Evolutionary conservation across 2,329 filamentous ascomycete species (phyloP).

Genomic region (Alternaria gaisen): DNA sequence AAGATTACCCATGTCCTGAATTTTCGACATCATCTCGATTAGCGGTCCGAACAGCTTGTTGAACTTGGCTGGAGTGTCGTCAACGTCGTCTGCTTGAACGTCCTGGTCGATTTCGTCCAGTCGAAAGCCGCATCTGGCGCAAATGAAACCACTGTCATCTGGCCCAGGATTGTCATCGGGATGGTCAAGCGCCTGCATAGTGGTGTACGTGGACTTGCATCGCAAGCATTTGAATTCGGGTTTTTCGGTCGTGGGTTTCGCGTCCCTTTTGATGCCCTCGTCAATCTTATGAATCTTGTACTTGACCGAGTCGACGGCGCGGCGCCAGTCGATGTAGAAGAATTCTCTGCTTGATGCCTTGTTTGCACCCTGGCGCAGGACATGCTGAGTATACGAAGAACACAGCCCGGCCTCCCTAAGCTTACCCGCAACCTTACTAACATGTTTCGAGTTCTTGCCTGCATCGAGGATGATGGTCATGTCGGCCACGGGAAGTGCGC

Average conservation of each 20-base stretch:
- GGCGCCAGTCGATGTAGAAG: conserved; percentile 96
- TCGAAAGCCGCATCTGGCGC: conserved; percentile 76
- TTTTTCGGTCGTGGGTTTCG: conserved; percentile 79
- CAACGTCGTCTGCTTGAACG: conserved; percentile 40
- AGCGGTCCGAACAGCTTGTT: conserved; percentile 84
- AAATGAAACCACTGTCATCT: conserved; percentile 70
- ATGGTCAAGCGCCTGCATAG: conserved; percentile 86
- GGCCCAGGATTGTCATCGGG: conserved; percentile 65
- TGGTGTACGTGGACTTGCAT: conserved; percentile 87
- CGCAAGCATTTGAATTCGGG: conserved; percentile 89
- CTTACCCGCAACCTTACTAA: conserved; percentile 87
- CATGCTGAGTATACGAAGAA: conserved; percentile 77
- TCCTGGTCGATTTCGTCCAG: conserved; percentile 55
- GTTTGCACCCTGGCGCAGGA: conserved; percentile 81
- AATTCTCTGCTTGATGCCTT: conserved; percentile 88
- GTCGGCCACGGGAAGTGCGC: conserved; percentile 85
- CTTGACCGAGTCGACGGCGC: conserved; percentile 95
- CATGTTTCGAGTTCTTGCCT: conserved; percentile 87
- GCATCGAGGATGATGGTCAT: conserved; percentile 77
- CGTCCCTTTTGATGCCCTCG: conserved; percentile 85
- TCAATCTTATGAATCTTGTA: conserved; percentile 90
- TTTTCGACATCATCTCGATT: conserved; percentile 64
- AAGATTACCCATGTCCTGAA: conserved; percentile 80
- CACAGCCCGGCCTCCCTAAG: conserved; percentile 88
- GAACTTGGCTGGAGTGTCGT: conserved; percentile 59